Evolutionary conservation across 2,329 filamentous ascomycete species (phyloP).

Genomic region (Phaeosphaeriaceae sp.): DNA sequence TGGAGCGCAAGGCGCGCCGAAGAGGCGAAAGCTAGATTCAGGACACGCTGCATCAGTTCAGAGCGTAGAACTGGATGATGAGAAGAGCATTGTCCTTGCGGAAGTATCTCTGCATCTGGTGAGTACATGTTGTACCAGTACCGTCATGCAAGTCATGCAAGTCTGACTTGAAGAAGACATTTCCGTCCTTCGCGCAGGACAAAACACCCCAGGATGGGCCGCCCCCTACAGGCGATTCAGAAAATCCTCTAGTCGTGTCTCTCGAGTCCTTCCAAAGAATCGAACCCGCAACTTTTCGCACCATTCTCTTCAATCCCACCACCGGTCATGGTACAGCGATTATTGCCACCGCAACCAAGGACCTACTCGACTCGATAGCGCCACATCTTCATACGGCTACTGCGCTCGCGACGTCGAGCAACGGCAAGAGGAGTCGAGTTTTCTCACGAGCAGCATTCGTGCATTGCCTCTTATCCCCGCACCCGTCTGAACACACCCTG

Average conservation of each 20-base stretch:
- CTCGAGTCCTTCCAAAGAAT: conserved; percentile 29
- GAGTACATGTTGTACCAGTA: conserved; percentile 8
- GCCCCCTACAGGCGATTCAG: not conserved
- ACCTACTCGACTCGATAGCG: conserved; percentile 25
- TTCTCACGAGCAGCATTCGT: conserved; percentile 34
- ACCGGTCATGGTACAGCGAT: conserved; percentile 25
- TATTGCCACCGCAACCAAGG: conserved; percentile 22
- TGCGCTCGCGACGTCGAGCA: conserved; percentile 22
- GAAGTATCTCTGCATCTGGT: conserved; percentile 37
- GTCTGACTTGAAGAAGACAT: conserved; percentile 15
- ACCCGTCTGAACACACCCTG: conserved; percentile 3
- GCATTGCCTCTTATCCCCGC: conserved; percentile 27
- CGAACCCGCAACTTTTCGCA: conserved; percentile 17
- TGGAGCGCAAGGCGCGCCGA: conserved; percentile 26
- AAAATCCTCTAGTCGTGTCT: conserved; percentile 17
- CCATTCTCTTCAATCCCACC: conserved; percentile 26
- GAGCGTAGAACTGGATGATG: conserved; percentile 15
- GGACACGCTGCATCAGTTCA: conserved; percentile 6
- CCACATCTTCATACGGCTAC: conserved; percentile 31
- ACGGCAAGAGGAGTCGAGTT: conserved; percentile 25
- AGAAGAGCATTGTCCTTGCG: conserved; percentile 39
- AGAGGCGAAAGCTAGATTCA: conserved; percentile 37
- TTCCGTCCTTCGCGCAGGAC: conserved; percentile 4
- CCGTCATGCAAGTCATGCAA: not conserved
- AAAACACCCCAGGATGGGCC: not conserved